A percentile compares a stretch with the other conserved stretches of the same genome.
These are phyloP conservation scores for Aechmea fasciata DNA, from an alignment of 176 grass and related monocot species.

Conservation along the genomic window DNA sequence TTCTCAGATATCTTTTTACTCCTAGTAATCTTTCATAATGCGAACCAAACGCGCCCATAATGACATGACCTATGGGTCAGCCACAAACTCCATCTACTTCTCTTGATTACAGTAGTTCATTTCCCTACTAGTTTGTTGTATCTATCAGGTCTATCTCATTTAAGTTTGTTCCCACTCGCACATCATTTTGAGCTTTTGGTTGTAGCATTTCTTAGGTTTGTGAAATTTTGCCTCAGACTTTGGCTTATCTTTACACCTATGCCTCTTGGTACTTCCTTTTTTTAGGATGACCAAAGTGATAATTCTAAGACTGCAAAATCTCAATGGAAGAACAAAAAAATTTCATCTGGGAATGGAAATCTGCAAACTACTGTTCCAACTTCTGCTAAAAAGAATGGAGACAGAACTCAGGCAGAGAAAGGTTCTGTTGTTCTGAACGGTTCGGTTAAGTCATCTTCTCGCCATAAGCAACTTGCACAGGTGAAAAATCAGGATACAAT, in stretches of 20 bases:
- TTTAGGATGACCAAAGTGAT: constrained; percentile 29
- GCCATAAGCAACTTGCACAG: constrained; percentile 34
- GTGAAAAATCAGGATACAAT: constrained; percentile 33
- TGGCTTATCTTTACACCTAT: neutral
- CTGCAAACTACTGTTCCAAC: neutral
- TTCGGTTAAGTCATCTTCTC: constrained; percentile 7
- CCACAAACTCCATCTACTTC: no score
- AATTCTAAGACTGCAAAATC: constrained; percentile 28
- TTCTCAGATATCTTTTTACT: no score
- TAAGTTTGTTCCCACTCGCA: no score
- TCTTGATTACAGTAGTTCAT: no score
- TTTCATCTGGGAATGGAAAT: neutral
- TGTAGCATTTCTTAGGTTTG: neutral
- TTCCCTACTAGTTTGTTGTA: no score
- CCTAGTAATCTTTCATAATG: no score
- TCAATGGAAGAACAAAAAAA: constrained; percentile 18
- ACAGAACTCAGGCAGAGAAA: constrained; percentile 36
- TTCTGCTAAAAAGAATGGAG: constrained; percentile 1
- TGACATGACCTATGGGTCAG: no score
- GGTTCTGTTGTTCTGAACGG: neutral
- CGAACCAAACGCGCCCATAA: no score
- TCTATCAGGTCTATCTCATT: no score
- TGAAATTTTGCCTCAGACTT: neutral
- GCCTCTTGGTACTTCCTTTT: neutral
- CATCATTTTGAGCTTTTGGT: neutral